Conservation (phyloP, 371 early-diverging fungal genomes). For the Zychaea mexicana region DNA sequence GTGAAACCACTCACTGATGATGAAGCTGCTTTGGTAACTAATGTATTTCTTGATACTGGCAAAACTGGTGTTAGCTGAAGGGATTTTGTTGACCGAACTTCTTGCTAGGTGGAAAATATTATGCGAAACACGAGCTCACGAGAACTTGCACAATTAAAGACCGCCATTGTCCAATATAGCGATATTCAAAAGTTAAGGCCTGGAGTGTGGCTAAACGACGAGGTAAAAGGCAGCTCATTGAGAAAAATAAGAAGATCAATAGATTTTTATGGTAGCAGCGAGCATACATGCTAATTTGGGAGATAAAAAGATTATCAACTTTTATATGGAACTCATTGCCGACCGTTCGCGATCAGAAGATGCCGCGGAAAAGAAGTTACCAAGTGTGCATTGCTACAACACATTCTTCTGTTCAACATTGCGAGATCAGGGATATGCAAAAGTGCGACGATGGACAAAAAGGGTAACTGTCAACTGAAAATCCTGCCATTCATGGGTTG, state of each 20-base stretch:
- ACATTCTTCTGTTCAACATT: slow-evolving; percentile 88
- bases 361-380: slow-evolving; percentile 34
- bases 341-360: slow-evolving; percentile 66
- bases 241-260: background rate
- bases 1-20: background rate
- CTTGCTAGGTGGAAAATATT: slow-evolving; percentile 27
- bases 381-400: slow-evolving; percentile 80
- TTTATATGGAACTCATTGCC: slow-evolving; percentile 80
- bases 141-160: slow-evolving; percentile 58
- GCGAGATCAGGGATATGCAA: slow-evolving; percentile 68
- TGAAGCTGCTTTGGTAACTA: background rate
- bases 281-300: background rate
- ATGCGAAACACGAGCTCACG: slow-evolving; percentile 36
- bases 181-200: slow-evolving; percentile 75
- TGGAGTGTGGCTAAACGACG: slow-evolving; percentile 93
- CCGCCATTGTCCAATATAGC: slow-evolving; percentile 51
- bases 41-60: background rate
- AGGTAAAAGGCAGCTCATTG: no score
- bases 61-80: background rate
- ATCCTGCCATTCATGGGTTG: no score
- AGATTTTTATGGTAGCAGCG: background rate
- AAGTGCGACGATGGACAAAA: slow-evolving; percentile 85
- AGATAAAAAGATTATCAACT: slow-evolving; percentile 82
- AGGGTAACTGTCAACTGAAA: slow-evolving; percentile 54
- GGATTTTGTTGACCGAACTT: background rate